phyloP scores from a whole-genome alignment of 2,329 filamentous ascomycete genomes.

The Herpotrichia juniperi region DNA sequence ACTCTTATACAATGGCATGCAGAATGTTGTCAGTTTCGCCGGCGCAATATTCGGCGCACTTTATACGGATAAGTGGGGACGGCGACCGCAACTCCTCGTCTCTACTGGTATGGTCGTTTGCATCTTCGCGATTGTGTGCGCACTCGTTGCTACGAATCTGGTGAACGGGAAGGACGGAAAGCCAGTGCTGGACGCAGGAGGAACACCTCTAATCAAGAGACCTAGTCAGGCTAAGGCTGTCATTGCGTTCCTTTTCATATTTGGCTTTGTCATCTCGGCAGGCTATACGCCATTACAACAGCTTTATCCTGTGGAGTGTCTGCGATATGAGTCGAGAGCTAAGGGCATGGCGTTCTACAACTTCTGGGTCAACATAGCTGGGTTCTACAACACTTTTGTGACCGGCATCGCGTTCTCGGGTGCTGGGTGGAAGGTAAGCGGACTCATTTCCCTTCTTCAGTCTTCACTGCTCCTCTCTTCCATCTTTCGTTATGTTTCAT shows the following conservation, averaged over 20 bases:
- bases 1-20: slow-evolving; percentile 53
- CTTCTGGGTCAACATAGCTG: slow-evolving; percentile 53
- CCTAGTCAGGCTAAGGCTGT: slow-evolving; percentile 46
- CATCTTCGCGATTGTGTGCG: slow-evolving; percentile 51
- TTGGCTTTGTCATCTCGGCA: slow-evolving; percentile 46
- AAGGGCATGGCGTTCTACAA: slow-evolving; percentile 58
- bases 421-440: slow-evolving; percentile 44
- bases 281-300: slow-evolving; percentile 55
- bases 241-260: slow-evolving; percentile 54
- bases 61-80: slow-evolving; percentile 54
- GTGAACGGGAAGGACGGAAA: slow-evolving; percentile 30
- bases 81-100: slow-evolving; percentile 53
- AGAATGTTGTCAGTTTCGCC: slow-evolving; percentile 52
- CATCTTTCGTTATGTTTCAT: slow-evolving; percentile 13
- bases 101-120: slow-evolving; percentile 49
- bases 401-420: slow-evolving; percentile 48
- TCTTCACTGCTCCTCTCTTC: neutral
- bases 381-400: slow-evolving; percentile 55
- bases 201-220: slow-evolving; percentile 43
- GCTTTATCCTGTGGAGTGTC: slow-evolving; percentile 57
- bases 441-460: slow-evolving; percentile 21
- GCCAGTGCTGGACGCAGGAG: slow-evolving; percentile 22
- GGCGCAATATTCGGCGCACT: slow-evolving; percentile 53
- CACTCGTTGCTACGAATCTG: slow-evolving; percentile 49
- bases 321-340: slow-evolving; percentile 54